phyloP scores from a whole-genome alignment of 2,329 filamentous ascomycete species.

The Pyricularia sp. region DNA sequence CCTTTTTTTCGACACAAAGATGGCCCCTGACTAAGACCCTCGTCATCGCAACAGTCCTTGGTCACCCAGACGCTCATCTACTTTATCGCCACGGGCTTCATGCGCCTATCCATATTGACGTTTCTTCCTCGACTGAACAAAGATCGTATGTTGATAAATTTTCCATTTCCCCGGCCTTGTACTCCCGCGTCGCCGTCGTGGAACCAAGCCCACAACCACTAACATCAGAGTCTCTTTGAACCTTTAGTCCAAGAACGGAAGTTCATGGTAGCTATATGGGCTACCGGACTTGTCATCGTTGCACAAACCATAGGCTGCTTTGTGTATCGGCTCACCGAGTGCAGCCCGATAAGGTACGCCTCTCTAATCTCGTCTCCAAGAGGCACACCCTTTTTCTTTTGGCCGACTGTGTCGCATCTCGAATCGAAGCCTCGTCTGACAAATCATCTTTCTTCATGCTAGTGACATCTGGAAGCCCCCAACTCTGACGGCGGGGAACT shows the following conservation, averaged over 20 bases:
- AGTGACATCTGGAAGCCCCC: neutral
- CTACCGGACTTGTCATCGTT: slow-evolving; percentile 9
- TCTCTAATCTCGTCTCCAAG: neutral
- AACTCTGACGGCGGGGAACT: neutral
- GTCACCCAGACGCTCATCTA: slow-evolving; percentile 16
- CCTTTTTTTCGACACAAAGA: neutral
- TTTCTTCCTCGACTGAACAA: slow-evolving; percentile 24
- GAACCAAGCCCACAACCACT: neutral
- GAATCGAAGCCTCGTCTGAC: neutral
- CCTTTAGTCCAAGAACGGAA: neutral
- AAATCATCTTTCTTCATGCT: neutral
- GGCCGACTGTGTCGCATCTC: neutral
- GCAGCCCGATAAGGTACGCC: slow-evolving; percentile 5
- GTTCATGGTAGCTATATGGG: slow-evolving; percentile 7
- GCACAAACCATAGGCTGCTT: slow-evolving; percentile 12
- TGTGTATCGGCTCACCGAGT: slow-evolving; percentile 12
- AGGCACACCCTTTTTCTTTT: neutral
- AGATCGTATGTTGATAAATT: slow-evolving; percentile 18
- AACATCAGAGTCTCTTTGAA: neutral
- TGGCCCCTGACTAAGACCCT: neutral
- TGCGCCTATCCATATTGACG: slow-evolving; percentile 23
- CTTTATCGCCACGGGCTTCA: slow-evolving; percentile 21
- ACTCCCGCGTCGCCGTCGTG: neutral
- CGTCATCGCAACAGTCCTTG: slow-evolving; percentile 4
- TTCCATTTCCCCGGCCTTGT: neutral